These are phyloP conservation scores for Colletotrichum kahawae DNA, from an alignment of 2,329 filamentous ascomycete genomes.

Conservation along the genomic window DNA sequence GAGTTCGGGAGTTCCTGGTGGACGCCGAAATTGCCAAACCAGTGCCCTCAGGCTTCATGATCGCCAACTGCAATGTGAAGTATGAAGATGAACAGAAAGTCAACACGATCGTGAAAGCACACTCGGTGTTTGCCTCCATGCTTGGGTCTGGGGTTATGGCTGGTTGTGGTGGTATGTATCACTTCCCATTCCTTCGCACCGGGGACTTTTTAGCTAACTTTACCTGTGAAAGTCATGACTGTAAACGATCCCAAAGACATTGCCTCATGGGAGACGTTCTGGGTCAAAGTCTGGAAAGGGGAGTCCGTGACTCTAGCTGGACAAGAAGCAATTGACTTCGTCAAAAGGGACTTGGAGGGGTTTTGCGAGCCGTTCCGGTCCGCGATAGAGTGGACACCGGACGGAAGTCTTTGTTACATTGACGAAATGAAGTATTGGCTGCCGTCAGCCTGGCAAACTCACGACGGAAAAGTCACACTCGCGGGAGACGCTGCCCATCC, in stretches of 20 bases:
- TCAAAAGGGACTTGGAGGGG: conserved; percentile 29
- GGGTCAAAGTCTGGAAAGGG: conserved; percentile 39
- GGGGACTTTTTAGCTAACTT: background rate
- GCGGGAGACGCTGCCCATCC: conserved; percentile 47
- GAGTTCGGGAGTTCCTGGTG: conserved; percentile 34
- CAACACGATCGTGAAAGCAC: conserved; percentile 27
- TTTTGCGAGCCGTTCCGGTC: conserved; percentile 36
- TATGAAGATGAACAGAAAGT: conserved; percentile 30
- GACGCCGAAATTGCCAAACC: conserved; percentile 27
- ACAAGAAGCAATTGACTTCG: conserved; percentile 37
- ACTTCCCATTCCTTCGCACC: background rate
- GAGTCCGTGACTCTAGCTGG: conserved; percentile 32
- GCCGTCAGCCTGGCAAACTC: conserved; percentile 34
- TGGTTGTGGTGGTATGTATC: conserved; percentile 33
- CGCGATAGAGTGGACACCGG: conserved; percentile 38
- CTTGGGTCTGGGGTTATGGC: conserved; percentile 33
- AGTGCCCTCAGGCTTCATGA: conserved; percentile 30
- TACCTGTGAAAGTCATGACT: conserved; percentile 25
- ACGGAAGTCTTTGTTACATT: conserved; percentile 32
- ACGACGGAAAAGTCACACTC: conserved; percentile 37
- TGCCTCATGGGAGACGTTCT: conserved; percentile 36
- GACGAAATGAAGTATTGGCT: conserved; percentile 44
- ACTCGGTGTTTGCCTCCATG: conserved; percentile 34
- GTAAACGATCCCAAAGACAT: conserved; percentile 28
- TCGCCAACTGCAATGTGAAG: conserved; percentile 32